A percentile compares a stretch with the other conserved stretches of the same genome.
phyloP scores from a whole-genome alignment of 306 rosid genomes.

The Gleditsia sinensis region DNA sequence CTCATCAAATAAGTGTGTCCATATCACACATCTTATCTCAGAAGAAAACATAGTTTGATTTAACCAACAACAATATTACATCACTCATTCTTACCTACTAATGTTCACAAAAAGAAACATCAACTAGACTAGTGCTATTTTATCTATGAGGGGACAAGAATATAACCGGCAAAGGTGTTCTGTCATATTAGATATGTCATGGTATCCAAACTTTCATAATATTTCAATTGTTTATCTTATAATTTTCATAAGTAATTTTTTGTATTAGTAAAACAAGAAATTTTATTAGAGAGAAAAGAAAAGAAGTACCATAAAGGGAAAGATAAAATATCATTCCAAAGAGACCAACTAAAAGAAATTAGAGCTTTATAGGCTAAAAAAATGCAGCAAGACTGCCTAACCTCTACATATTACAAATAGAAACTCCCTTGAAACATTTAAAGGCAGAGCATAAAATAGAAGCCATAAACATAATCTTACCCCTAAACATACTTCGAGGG shows the following conservation, averaged over 20 bases:
- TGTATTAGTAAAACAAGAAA: too few relatives aligned
- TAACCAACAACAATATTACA: neutral
- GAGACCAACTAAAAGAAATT: too few relatives aligned
- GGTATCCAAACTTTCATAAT: neutral
- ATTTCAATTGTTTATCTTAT: neutral
- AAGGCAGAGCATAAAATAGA: too few relatives aligned
- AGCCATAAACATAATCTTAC: too few relatives aligned
- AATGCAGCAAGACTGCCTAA: too few relatives aligned
- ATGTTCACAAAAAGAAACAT: neutral
- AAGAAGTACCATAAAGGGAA: too few relatives aligned
- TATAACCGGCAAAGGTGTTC: slow-evolving; percentile 1
- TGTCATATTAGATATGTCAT: neutral
- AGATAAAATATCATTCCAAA: too few relatives aligned
- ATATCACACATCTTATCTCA: neutral
- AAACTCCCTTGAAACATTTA: too few relatives aligned
- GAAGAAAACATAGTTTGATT: neutral
- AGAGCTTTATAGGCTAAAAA: too few relatives aligned
- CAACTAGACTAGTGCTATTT: neutral
- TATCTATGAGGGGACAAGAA: slow-evolving; percentile 1
- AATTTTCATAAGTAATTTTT: neutral
- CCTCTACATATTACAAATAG: too few relatives aligned
- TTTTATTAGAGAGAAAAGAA: too few relatives aligned
- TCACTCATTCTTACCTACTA: neutral
- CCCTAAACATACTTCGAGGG: too few relatives aligned
- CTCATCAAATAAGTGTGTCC: neutral